Evolutionary conservation across 805 yeast genomes (phyloP).

Genomic region (Cyberlindnera maritima): DNA sequence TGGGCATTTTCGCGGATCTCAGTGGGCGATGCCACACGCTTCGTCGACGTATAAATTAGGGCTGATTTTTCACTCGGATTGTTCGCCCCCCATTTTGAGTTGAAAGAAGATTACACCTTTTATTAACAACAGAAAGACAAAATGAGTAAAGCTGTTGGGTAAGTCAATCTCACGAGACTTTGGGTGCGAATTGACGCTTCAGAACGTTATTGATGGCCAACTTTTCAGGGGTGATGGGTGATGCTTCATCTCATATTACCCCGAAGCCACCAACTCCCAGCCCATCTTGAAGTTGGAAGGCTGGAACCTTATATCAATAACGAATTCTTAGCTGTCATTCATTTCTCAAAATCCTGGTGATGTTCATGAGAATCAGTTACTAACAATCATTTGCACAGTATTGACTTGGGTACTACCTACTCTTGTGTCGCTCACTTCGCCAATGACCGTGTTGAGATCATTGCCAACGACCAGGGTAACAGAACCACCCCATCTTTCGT

Average conservation of each 20-base stretch:
- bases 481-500: constrained; percentile 97
- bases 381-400: constrained; percentile 10
- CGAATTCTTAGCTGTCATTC: too few relatives aligned
- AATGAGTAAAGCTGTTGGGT: constrained; percentile 49
- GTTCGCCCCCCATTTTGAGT: background rate
- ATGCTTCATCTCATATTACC: too few relatives aligned
- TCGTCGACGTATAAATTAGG: constrained; percentile 14
- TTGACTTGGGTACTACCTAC: constrained; percentile 39
- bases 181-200: background rate
- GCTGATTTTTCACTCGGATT: constrained; percentile 6
- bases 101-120: background rate
- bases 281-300: too few relatives aligned
- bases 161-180: constrained; percentile 34
- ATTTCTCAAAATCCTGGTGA: too few relatives aligned
- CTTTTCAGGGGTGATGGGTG: too few relatives aligned
- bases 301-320: too few relatives aligned
- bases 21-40: constrained; percentile 2
- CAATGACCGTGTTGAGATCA: constrained; percentile 89
- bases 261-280: too few relatives aligned
- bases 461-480: constrained; percentile 98
- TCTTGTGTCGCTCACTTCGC: constrained; percentile 95
- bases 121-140: constrained; percentile 9
- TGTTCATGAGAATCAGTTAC: background rate
- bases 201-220: background rate
- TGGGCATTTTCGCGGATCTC: constrained; percentile 9